These are phyloP conservation scores for Candida neerlandica DNA, from an alignment of 1,139 yeast species.

Conservation along the genomic window DNA sequence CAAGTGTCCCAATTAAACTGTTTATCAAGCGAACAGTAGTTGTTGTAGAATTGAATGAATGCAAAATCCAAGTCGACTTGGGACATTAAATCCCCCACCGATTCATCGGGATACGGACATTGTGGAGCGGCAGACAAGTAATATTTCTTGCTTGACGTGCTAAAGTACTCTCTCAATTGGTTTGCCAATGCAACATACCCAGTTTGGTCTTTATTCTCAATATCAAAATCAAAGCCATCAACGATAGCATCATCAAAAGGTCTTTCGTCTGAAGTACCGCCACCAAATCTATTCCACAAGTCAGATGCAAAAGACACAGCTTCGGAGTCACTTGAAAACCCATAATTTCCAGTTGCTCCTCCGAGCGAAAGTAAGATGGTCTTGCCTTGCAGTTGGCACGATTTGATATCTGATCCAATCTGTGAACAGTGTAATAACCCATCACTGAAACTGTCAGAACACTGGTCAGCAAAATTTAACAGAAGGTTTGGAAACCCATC, in stretches of 20 bases:
- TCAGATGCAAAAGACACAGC: slow-evolving; percentile 71
- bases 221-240: slow-evolving; percentile 45
- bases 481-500: slow-evolving; percentile 51
- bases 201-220: slow-evolving; percentile 40
- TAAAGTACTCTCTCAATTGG: slow-evolving; percentile 57
- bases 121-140: slow-evolving; percentile 91
- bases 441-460: slow-evolving; percentile 51
- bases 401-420: slow-evolving; percentile 67
- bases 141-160: slow-evolving; percentile 54
- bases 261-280: slow-evolving; percentile 58
- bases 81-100: slow-evolving; percentile 64
- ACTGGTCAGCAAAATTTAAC: slow-evolving; percentile 69
- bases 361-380: slow-evolving; percentile 71
- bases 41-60: slow-evolving; percentile 87
- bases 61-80: slow-evolving; percentile 73
- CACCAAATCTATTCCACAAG: slow-evolving; percentile 83
- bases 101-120: slow-evolving; percentile 84
- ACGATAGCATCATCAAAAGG: slow-evolving; percentile 64
- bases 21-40: slow-evolving; percentile 59
- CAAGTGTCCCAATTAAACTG: slow-evolving; percentile 30
- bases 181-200: slow-evolving; percentile 64
- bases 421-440: slow-evolving; percentile 60
- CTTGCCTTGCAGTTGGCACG: slow-evolving; percentile 76
- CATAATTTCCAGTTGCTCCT: slow-evolving; percentile 76
- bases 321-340: slow-evolving; percentile 59